These are phyloP conservation scores for Capronia americana DNA, from an alignment of 2,329 filamentous ascomycete species.

Conservation along the genomic window DNA sequence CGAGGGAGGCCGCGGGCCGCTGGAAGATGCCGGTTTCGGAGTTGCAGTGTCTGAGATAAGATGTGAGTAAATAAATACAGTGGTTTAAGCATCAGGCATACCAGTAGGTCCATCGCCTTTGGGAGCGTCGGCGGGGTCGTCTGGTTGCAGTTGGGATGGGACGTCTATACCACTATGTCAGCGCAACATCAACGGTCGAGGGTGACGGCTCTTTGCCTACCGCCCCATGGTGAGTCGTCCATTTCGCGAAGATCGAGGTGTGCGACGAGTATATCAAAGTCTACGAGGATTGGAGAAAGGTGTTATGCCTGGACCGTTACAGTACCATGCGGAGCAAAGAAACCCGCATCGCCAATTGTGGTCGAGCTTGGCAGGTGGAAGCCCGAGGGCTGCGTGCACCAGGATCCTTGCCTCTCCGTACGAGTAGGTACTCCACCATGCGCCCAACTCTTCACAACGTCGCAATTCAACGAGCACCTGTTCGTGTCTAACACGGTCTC, in stretches of 20 bases:
- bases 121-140: conserved; percentile 40
- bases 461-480: background rate
- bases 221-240: conserved; percentile 57
- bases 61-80: conserved; percentile 24
- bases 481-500: background rate
- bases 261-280: background rate
- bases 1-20: conserved; percentile 55
- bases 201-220: conserved; percentile 47
- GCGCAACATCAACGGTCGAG: conserved; percentile 37
- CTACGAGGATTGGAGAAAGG: background rate
- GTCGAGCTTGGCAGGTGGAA: conserved; percentile 1
- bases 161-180: conserved; percentile 47
- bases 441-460: background rate
- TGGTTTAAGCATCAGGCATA: conserved; percentile 16
- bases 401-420: no score
- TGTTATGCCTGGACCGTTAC: conserved; percentile 14
- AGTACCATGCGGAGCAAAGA: conserved; percentile 17
- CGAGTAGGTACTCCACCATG: background rate
- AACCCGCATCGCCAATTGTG: conserved; percentile 1
- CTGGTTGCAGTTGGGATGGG: conserved; percentile 49
- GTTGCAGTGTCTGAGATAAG: conserved; percentile 32
- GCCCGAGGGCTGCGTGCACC: background rate
- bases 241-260: conserved; percentile 23
- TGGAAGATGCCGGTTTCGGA: conserved; percentile 45
- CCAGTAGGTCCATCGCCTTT: conserved; percentile 40